Evolutionary conservation across 805 yeast species (phyloP).

Genomic region (Vanderwaltozyma verrucispora): DNA sequence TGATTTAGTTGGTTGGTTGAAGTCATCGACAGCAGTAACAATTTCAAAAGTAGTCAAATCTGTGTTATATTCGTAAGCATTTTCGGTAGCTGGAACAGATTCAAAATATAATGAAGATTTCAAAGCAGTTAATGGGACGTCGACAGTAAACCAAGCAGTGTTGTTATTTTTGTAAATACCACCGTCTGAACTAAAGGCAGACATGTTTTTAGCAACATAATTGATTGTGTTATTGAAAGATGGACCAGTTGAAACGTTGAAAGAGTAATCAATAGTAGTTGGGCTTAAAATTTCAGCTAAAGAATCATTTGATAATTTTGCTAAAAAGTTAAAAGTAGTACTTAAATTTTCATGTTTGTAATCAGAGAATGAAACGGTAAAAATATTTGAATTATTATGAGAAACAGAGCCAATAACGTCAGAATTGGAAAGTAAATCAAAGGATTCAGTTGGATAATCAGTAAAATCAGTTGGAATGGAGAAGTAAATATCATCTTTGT

Average conservation of each 20-base stretch:
- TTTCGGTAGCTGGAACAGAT: slow-evolving; percentile 9
- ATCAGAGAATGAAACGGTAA: slow-evolving; percentile 13
- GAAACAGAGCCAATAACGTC: slow-evolving; percentile 14
- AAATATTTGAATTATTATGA: slow-evolving; percentile 12
- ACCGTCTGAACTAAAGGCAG: slow-evolving; percentile 16
- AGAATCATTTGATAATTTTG: slow-evolving; percentile 13
- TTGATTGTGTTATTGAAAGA: slow-evolving; percentile 12
- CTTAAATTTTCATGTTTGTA: slow-evolving; percentile 7
- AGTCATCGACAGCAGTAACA: slow-evolving; percentile 17
- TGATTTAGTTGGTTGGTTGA: slow-evolving; percentile 17
- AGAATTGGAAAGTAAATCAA: slow-evolving; percentile 11
- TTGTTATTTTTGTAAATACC: slow-evolving; percentile 14
- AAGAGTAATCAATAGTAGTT: slow-evolving; percentile 9
- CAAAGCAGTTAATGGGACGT: slow-evolving; percentile 18
- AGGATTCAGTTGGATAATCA: slow-evolving; percentile 13
- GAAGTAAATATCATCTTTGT: slow-evolving; percentile 11
- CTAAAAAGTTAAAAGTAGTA: slow-evolving; percentile 19
- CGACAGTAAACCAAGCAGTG: slow-evolving; percentile 23
- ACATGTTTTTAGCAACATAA: slow-evolving; percentile 12
- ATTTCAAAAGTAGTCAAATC: slow-evolving; percentile 13
- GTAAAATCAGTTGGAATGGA: slow-evolving; percentile 18
- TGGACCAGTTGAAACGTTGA: slow-evolving; percentile 15
- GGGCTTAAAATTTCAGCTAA: slow-evolving; percentile 11
- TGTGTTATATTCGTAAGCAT: slow-evolving; percentile 14
- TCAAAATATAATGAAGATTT: slow-evolving; percentile 11